phyloP scores from a whole-genome alignment of 495 filamentous ascomycete genomes.

The Lophium mytilinum region DNA sequence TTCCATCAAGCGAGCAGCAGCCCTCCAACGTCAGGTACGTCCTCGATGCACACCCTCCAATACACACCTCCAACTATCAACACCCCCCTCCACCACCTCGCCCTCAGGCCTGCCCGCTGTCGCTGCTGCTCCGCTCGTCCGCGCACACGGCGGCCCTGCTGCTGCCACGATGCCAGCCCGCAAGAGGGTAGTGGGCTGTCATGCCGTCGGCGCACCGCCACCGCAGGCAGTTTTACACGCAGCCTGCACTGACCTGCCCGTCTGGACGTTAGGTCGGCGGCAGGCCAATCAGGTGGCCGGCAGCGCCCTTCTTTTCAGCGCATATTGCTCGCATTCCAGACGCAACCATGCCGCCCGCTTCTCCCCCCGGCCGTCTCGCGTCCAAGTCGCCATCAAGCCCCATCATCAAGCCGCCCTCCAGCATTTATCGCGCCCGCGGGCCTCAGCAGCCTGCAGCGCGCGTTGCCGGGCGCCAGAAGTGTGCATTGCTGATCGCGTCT shows the following conservation, averaged over 20 bases:
- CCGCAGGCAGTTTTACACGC: not conserved
- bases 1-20: no score
- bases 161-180: not conserved
- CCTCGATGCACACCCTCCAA: no score
- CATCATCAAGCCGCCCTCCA: not conserved
- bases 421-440: not conserved
- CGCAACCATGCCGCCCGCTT: not conserved
- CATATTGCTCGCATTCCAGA: conserved; percentile 6
- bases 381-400: not conserved
- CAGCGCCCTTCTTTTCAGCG: conserved; percentile 7
- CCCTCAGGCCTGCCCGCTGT: not conserved
- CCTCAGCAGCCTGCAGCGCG: not conserved
- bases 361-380: not conserved
- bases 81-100: not conserved
- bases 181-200: not conserved
- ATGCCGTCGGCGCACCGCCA: not conserved
- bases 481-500: conserved; percentile 1
- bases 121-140: not conserved
- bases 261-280: not conserved
- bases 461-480: not conserved
- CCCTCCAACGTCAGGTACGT: no score
- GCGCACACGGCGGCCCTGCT: not conserved
- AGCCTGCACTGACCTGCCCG: conserved; percentile 1
- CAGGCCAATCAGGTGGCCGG: not conserved
- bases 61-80: no score